A percentile compares a stretch with the other conserved stretches of the same genome.
Conservation (phyloP, 78 protist species). For the slime mould (Dictyostelium discoideum) region DNA sequence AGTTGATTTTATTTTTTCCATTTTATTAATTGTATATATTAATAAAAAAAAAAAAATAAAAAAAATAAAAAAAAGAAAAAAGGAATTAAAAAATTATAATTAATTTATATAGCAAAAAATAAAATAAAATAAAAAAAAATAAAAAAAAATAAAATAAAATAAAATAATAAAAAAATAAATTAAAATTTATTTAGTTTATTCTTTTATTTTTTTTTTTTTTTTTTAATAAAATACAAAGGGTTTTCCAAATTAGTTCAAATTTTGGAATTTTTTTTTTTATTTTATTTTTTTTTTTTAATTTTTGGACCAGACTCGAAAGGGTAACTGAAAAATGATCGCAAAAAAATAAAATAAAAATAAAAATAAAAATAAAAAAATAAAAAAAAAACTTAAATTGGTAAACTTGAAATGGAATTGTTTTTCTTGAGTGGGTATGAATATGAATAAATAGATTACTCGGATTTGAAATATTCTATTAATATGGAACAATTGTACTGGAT, state of each 20-base stretch:
- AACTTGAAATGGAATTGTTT: neutral
- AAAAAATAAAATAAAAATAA: neutral
- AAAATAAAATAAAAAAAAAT: neutral
- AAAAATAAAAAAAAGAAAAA: too few species aligned
- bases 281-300: neutral
- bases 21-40: too few species aligned
- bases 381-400: neutral
- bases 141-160: neutral
- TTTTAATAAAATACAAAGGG: neutral
- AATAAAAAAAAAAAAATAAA: too few species aligned
- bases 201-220: neutral
- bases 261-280: too few species aligned
- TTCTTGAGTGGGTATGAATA: neutral
- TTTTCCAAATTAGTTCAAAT: neutral
- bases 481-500: neutral
- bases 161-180: too few species aligned
- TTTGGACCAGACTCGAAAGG: neutral
- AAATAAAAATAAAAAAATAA: neutral
- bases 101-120: too few species aligned
- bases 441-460: constrained; percentile 9
- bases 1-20: too few species aligned
- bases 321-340: neutral
- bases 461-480: constrained; percentile 6
- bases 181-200: too few species aligned
- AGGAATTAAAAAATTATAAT: too few species aligned